Conservation (phyloP, 1,139 yeast species). For the Yamadazyma mexicana region DNA sequence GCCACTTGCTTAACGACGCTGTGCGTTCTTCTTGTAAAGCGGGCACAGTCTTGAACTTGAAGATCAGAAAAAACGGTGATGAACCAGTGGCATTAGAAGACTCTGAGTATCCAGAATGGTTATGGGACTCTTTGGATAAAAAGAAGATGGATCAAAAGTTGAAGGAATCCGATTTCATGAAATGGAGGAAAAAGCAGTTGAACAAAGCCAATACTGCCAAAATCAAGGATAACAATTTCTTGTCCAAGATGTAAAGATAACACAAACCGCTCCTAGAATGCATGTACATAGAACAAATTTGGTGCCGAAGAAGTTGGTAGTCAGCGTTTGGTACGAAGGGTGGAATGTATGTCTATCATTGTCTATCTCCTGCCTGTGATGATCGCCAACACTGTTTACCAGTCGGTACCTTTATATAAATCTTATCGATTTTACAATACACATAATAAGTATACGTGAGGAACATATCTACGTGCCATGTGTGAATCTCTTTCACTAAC, state of each 20-base stretch:
- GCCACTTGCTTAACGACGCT: constrained; percentile 2
- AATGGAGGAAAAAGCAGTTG: constrained; percentile 66
- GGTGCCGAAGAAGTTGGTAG: neutral
- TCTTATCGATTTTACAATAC: too few species aligned
- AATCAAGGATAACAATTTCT: constrained; percentile 79
- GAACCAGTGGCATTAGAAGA: constrained; percentile 93
- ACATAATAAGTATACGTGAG: too few species aligned
- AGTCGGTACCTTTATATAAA: too few species aligned
- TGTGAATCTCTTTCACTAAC: too few species aligned
- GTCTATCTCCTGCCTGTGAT: too few species aligned
- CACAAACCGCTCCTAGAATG: neutral
- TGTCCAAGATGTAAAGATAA: constrained; percentile 46
- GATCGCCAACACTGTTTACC: too few species aligned
- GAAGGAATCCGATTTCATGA: constrained; percentile 59
- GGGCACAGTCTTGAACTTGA: constrained; percentile 80
- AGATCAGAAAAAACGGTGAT: constrained; percentile 73
- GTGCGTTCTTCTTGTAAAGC: constrained; percentile 53
- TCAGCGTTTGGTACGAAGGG: too few species aligned
- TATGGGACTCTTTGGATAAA: constrained; percentile 83
- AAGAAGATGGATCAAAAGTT: constrained; percentile 53
- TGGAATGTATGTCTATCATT: too few species aligned
- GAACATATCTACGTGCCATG: too few species aligned
- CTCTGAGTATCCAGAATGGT: constrained; percentile 89
- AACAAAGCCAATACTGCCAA: constrained; percentile 64
- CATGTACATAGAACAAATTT: constrained; percentile 1